Percentiles rank a stretch among this genome's conserved stretches.
Evolutionary conservation across 2,329 filamentous ascomycete species (phyloP).

Genomic region (Raffaelea albimanens): DNA sequence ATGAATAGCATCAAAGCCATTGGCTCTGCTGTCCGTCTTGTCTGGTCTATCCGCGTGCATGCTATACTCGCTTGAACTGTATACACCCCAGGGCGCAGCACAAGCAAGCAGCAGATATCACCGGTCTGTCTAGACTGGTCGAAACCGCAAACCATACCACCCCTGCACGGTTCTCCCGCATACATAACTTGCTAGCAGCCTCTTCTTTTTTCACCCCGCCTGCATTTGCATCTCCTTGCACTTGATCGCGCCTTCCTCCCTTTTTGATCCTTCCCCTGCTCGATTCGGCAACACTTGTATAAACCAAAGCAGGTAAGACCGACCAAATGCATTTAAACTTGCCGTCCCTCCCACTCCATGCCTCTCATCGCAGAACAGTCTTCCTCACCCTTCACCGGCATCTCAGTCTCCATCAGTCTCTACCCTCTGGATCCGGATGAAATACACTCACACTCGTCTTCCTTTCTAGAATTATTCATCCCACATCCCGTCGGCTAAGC

Average conservation of each 20-base stretch:
- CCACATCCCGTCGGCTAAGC: slow-evolving; percentile 14
- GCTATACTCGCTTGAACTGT: slow-evolving; percentile 2
- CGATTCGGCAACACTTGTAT: too few relatives aligned
- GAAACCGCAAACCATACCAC: background rate
- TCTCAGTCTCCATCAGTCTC: slow-evolving; percentile 1
- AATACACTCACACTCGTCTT: slow-evolving; percentile 12
- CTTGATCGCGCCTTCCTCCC: slow-evolving; percentile 7
- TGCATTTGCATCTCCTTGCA: background rate
- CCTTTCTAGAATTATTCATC: slow-evolving; percentile 9
- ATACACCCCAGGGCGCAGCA: slow-evolving; percentile 1
- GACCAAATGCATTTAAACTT: too few relatives aligned
- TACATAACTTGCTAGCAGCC: background rate
- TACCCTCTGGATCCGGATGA: slow-evolving; percentile 14
- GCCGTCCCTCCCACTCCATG: too few relatives aligned
- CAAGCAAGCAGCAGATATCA: background rate
- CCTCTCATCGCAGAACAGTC: background rate
- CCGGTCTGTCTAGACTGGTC: background rate
- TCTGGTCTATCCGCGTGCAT: background rate
- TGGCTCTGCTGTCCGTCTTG: background rate
- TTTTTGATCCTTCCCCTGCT: too few relatives aligned
- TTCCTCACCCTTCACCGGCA: background rate
- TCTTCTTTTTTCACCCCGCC: background rate
- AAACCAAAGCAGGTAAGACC: too few relatives aligned
- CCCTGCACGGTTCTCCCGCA: background rate
- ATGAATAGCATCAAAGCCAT: slow-evolving; percentile 6